Percentiles rank a stretch among this genome's conserved stretches.
Evolutionary conservation across 2,329 filamentous ascomycete species (phyloP).

Genomic region (Phialemonium atrogriseum): DNA sequence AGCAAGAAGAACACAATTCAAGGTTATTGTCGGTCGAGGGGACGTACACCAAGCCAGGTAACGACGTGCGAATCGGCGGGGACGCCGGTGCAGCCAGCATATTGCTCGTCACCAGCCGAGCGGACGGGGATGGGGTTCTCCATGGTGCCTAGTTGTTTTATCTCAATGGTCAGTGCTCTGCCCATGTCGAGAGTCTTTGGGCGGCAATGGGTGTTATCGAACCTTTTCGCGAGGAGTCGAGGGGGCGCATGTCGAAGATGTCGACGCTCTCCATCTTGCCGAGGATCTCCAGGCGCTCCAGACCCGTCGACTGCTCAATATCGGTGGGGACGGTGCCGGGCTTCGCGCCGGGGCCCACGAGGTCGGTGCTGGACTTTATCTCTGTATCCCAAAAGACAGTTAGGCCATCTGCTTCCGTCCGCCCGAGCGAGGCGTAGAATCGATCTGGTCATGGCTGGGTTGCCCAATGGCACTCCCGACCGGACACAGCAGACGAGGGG

Average conservation of each 20-base stretch:
- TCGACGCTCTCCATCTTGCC: constrained; percentile 99
- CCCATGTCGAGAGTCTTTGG: neutral
- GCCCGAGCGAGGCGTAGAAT: neutral
- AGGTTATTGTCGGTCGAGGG: too few relatives aligned
- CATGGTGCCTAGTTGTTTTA: constrained; percentile 62
- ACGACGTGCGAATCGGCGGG: constrained; percentile 88
- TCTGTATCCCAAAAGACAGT: constrained; percentile 50
- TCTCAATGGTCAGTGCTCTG: constrained; percentile 16
- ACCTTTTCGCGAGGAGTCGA: constrained; percentile 86
- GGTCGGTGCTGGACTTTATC: constrained; percentile 73
- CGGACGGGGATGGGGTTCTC: constrained; percentile 85
- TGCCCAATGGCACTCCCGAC: too few relatives aligned
- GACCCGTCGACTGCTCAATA: constrained; percentile 90
- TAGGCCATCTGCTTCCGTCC: neutral
- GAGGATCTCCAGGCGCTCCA: constrained; percentile 96
- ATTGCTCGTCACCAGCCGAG: constrained; percentile 93
- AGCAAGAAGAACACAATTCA: too few relatives aligned
- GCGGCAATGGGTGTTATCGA: constrained; percentile 28
- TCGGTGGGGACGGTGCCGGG: constrained; percentile 85
- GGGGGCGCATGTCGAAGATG: constrained; percentile 95
- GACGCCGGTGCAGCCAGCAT: constrained; percentile 88
- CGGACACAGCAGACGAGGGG: too few relatives aligned
- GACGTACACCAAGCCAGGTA: constrained; percentile 79
- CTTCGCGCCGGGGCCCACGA: constrained; percentile 73
- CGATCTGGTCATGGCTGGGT: neutral